These are phyloP conservation scores for Vaccinium darrowii DNA, from an alignment of 148 eudicot species.

Conservation along the genomic window DNA sequence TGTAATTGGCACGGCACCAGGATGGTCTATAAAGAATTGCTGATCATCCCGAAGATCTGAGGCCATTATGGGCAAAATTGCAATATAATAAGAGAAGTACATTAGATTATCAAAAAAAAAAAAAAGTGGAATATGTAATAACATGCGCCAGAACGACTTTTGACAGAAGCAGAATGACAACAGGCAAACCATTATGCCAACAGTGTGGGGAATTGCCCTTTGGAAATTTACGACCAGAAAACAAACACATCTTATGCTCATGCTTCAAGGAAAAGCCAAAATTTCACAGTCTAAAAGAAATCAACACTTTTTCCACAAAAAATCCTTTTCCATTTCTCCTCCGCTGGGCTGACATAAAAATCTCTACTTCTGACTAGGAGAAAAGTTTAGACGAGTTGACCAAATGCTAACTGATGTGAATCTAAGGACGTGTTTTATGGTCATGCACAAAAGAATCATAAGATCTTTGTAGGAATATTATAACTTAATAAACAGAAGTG, in stretches of 20 bases:
- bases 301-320: neutral
- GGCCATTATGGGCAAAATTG: slow-evolving; percentile 21
- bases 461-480: neutral
- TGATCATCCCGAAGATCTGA: slow-evolving; percentile 87
- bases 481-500: neutral
- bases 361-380: neutral
- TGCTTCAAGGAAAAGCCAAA: neutral
- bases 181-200: neutral
- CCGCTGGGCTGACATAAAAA: neutral
- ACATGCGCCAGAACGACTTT: neutral
- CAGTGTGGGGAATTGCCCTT: neutral
- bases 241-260: neutral
- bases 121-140: neutral
- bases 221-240: neutral
- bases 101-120: neutral
- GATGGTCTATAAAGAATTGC: slow-evolving; percentile 79
- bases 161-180: neutral
- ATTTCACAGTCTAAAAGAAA: neutral
- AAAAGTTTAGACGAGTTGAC: neutral
- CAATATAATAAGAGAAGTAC: slow-evolving; percentile 15
- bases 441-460: neutral
- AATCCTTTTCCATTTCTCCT: neutral
- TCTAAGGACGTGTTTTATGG: neutral
- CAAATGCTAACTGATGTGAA: neutral
- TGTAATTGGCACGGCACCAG: slow-evolving; percentile 79